phyloP scores from a whole-genome alignment of 805 yeast genomes.

The Kurtzmaniella fragi region DNA sequence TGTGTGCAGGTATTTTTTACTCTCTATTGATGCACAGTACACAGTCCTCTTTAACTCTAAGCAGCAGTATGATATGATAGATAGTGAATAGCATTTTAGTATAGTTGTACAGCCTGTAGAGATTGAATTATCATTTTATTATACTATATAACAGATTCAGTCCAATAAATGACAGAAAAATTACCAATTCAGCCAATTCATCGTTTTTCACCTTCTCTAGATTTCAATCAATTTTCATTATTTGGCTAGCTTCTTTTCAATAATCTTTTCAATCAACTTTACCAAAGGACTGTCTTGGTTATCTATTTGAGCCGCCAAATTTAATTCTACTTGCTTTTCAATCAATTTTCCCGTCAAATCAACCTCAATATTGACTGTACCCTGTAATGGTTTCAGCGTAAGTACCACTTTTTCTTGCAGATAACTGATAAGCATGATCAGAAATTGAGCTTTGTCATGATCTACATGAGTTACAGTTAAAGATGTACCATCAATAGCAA shows the following conservation, averaged over 20 bases:
- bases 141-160: no score
- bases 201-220: no score
- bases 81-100: no score
- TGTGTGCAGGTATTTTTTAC: no score
- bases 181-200: no score
- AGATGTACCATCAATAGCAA: conserved; percentile 89
- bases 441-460: conserved; percentile 50
- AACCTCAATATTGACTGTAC: conserved; percentile 82
- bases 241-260: conserved; percentile 23
- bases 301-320: conserved; percentile 49
- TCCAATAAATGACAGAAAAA: no score
- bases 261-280: conserved; percentile 35
- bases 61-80: no score
- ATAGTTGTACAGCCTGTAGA: no score
- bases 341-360: conserved; percentile 90
- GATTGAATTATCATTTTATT: no score
- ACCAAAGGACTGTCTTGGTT: conserved; percentile 47
- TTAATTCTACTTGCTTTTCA: conserved; percentile 72
- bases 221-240: no score
- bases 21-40: no score
- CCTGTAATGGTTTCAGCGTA: conserved; percentile 60
- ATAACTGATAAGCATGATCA: conserved; percentile 87
- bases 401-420: conserved; percentile 79
- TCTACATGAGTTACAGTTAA: conserved; percentile 82
- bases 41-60: no score